A percentile compares a stretch with the other conserved stretches of the same genome.
Evolutionary conservation across 768 basidiomycete species (phyloP).

Genomic region (Lentinula lateritia): DNA sequence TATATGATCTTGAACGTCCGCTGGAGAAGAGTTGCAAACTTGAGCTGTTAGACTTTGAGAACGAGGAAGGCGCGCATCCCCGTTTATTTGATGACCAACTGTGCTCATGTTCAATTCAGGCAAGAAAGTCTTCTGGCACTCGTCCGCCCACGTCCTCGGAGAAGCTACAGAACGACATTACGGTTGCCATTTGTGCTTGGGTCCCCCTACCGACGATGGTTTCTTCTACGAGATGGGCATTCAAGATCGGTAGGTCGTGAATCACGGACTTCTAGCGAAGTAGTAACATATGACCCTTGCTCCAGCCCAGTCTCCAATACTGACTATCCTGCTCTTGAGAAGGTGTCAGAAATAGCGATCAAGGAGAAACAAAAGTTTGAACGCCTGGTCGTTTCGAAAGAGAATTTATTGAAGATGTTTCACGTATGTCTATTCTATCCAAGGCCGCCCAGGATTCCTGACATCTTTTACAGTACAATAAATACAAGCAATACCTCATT

Average conservation of each 20-base stretch:
- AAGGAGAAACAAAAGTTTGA: constrained; percentile 99
- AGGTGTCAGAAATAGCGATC: constrained; percentile 78
- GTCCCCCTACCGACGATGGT: constrained; percentile 95
- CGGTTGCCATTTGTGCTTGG: constrained; percentile 94
- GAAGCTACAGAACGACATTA: constrained; percentile 96
- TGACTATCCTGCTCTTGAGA: constrained; percentile 89
- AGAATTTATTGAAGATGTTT: constrained; percentile 96
- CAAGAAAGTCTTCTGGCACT: constrained; percentile 99
- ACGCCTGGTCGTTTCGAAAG: constrained; percentile 88
- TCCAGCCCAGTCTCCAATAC: constrained; percentile 66
- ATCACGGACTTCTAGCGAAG: background rate
- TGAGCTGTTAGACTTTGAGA: constrained; percentile 87
- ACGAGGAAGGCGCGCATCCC: constrained; percentile 62
- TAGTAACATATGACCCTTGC: background rate
- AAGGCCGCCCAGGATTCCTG: background rate
- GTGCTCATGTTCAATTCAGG: constrained; percentile 36
- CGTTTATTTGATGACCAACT: background rate
- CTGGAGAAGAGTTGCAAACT: constrained; percentile 81
- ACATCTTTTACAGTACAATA: constrained; percentile 76
- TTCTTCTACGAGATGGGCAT: constrained; percentile 99
- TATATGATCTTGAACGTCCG: constrained; percentile 96
- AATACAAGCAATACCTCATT: constrained; percentile 95
- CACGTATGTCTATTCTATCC: constrained; percentile 42
- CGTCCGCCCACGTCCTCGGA: constrained; percentile 95
- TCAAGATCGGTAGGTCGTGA: constrained; percentile 51